Evolutionary conservation across 23 red algal species (phyloP), one percentile per base, ranked within the genome.

Genomic region (Gracilaria domingensis): DNA sequence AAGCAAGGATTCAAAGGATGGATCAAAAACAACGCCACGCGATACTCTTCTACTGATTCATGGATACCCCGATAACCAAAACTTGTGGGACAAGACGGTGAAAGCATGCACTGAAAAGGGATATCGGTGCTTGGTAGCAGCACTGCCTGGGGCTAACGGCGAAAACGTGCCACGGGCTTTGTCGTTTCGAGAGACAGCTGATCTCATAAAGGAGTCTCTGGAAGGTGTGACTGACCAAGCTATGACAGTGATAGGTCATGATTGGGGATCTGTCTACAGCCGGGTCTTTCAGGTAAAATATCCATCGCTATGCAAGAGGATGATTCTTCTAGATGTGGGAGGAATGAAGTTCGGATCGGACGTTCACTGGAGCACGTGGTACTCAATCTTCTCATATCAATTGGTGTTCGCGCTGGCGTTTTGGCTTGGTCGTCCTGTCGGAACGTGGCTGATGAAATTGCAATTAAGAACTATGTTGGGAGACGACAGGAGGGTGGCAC

Each of bases 31-130:
- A 5, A 16, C 36, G 29, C 55, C 54, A 36, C 82, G 82, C 23
- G 84, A 88, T 45, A 88, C 84, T 13, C 18, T 88, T 11, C 35
- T 88, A 21, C 51, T 88, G 14, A 57, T 88, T 20, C 84, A 88
- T 23, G 84, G 84, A 7, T 88, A 77, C 24, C 84, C 84, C 1
- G 84, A 88, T 65, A 37, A 66, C 45, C 9, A 38, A 48, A 18
- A 34, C 3, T n/a, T 88, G 66, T 88, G 64, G 64, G 37, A 51
- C 26, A 30, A 59, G n/a, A 21, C 44, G 29, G 66, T 75, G 25
- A 32, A 28, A 28, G 26, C 24, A 21, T 29, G 76, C 7, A 32
- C 47, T 6, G 49, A 51, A 26, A 17, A 51, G 20, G 84, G 84
- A 23, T 88, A 76, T 35, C 84, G 84, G 17, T 88, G 84, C 53